A percentile compares a stretch with the other conserved stretches of the same genome.
phyloP scores from a whole-genome alignment of 129 eudicot genomes.

The Flaveria ramosissima region DNA sequence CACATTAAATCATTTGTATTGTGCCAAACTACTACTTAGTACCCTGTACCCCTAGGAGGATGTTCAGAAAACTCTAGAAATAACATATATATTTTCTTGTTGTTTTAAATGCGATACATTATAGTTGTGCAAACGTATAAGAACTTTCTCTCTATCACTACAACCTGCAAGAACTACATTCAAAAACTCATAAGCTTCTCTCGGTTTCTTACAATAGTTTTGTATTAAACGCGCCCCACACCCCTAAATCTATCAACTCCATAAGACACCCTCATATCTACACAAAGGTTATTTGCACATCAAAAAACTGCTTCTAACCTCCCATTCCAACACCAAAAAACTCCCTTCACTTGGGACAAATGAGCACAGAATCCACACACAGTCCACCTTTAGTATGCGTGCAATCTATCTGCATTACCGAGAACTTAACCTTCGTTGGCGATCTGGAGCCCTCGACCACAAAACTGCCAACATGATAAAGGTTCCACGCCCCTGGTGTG shows the following conservation, averaged over 20 bases:
- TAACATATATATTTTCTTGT: too few relatives aligned
- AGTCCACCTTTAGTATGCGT: constrained; percentile 98
- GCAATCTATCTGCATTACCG: constrained; percentile 94
- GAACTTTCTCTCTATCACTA: too few relatives aligned
- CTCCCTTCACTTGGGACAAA: constrained; percentile 53
- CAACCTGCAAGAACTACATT: too few relatives aligned
- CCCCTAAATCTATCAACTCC: constrained; percentile 3
- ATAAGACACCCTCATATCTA: constrained; percentile 11
- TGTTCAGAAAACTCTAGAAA: too few relatives aligned
- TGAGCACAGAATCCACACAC: constrained; percentile 74
- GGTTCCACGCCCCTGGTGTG: constrained; percentile 64
- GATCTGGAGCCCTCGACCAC: constrained; percentile 48
- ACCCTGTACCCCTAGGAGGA: too few relatives aligned
- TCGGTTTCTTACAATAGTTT: not conserved
- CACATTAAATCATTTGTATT: too few relatives aligned
- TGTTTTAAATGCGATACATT: too few relatives aligned
- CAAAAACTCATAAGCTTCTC: not conserved
- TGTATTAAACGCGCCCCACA: not conserved
- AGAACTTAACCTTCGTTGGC: constrained; percentile 56
- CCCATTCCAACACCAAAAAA: constrained; percentile 27
- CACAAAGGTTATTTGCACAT: constrained; percentile 40
- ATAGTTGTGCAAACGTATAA: too few relatives aligned
- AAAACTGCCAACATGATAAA: constrained; percentile 74
- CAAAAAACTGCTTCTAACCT: constrained; percentile 59
- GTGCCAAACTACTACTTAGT: too few relatives aligned